These are phyloP conservation scores for Salvia sclarea DNA, from an alignment of 305 asterid genomes.

Conservation along the genomic window DNA sequence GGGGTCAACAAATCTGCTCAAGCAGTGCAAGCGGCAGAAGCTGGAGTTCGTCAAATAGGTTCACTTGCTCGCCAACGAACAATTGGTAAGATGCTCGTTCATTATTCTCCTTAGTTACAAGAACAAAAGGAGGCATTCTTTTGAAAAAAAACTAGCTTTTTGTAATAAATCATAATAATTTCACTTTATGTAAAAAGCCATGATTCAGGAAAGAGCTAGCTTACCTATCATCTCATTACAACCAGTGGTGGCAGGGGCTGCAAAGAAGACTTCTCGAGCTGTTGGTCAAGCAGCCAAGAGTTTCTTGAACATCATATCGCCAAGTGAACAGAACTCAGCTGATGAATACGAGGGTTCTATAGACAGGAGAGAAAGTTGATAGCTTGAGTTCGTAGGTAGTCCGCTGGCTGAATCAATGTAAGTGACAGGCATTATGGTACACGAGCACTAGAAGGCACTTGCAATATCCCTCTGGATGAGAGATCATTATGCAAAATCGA, in stretches of 20 bases:
- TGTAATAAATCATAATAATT: conserved; percentile 21
- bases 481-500: conserved; percentile 5
- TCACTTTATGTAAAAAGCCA: conserved; percentile 49
- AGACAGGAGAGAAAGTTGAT: conserved; percentile 37
- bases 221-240: conserved; percentile 78
- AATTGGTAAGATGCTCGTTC: conserved; percentile 55
- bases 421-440: conserved; percentile 11
- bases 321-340: conserved; percentile 49
- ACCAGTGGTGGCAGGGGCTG: conserved; percentile 87
- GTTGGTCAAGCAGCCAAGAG: conserved; percentile 74
- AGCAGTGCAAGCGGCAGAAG: conserved; percentile 91
- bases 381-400: conserved; percentile 8
- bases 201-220: conserved; percentile 91
- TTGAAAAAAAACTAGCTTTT: not conserved
- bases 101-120: conserved; percentile 15
- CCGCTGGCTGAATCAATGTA: conserved; percentile 9
- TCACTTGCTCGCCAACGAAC: conserved; percentile 79
- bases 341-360: conserved; percentile 41
- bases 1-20: conserved; percentile 89
- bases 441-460: conserved; percentile 17
- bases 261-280: conserved; percentile 81
- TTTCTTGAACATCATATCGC: conserved; percentile 63
- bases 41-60: conserved; percentile 84
- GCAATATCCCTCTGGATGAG: conserved; percentile 4
- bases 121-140: not conserved